These are phyloP conservation scores for Heliamphora exappendiculata DNA, from an alignment of 148 eudicot species.

Conservation along the genomic window DNA sequence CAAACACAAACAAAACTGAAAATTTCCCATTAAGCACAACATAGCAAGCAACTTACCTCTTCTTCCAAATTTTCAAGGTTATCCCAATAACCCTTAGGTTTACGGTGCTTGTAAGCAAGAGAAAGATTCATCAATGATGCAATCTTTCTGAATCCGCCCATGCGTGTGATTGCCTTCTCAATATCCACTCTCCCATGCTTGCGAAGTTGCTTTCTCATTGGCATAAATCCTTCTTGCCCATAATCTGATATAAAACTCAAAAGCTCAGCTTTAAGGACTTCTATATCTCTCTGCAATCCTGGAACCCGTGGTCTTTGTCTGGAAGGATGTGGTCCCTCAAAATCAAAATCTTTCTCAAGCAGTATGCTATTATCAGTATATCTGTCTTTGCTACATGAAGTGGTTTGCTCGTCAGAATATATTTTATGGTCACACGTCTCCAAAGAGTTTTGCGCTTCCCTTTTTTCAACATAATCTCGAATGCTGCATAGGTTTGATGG, in stretches of 20 bases:
- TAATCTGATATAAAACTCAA: conserved; percentile 58
- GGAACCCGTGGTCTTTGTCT: conserved; percentile 69
- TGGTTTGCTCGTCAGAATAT: conserved; percentile 21
- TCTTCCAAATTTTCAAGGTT: conserved; percentile 80
- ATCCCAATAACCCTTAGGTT: conserved; percentile 98
- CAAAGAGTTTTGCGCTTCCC: conserved; percentile 24
- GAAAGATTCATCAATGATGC: conserved; percentile 76
- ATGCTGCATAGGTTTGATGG: conserved; percentile 94
- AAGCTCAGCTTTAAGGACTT: conserved; percentile 79
- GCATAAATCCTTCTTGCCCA: conserved; percentile 98
- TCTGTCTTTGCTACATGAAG: conserved; percentile 17
- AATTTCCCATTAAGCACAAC: not conserved
- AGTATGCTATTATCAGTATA: conserved; percentile 7
- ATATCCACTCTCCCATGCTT: conserved; percentile 82
- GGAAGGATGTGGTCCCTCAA: conserved; percentile 27
- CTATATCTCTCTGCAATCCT: conserved; percentile 79
- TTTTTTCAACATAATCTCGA: conserved; percentile 73
- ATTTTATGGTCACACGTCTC: conserved; percentile 17
- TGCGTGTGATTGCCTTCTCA: conserved; percentile 91
- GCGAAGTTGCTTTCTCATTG: conserved; percentile 93
- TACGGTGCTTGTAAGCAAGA: conserved; percentile 90
- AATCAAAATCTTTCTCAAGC: conserved; percentile 9
- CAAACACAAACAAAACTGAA: not conserved
- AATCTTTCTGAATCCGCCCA: conserved; percentile 89
- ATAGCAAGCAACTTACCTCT: conserved; percentile 44